Conservation (phyloP, 805 yeast species). For the Ogataea nitratoaversa region DNA sequence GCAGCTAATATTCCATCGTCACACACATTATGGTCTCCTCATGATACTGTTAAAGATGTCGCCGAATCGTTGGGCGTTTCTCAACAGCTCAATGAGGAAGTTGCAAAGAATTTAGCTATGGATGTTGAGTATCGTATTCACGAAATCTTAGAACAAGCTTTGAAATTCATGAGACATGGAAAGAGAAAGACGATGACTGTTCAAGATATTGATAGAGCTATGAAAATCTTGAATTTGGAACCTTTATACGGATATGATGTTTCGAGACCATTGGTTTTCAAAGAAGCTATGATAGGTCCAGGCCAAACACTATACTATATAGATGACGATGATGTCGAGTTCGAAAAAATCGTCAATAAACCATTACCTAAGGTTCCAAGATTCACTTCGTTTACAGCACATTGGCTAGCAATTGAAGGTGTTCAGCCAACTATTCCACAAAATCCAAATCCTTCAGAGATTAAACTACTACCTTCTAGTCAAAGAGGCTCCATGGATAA, state of each 20-base stretch:
- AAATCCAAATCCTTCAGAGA: conserved; percentile 81
- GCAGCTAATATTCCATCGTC: conserved; percentile 55
- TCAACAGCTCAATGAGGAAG: conserved; percentile 73
- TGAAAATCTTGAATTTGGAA: conserved; percentile 84
- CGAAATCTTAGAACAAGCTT: conserved; percentile 92
- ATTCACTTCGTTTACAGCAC: conserved; percentile 87
- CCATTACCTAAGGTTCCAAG: conserved; percentile 96
- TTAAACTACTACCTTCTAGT: conserved; percentile 70
- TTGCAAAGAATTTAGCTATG: conserved; percentile 93
- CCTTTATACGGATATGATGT: conserved; percentile 88
- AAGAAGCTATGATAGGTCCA: conserved; percentile 83
- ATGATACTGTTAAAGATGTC: conserved; percentile 93
- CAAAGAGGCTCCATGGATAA: conserved; percentile 80
- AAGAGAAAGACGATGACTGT: conserved; percentile 80
- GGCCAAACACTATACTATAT: conserved; percentile 92
- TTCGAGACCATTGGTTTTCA: conserved; percentile 65
- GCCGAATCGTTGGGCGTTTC: conserved; percentile 85
- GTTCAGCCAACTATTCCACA: conserved; percentile 98
- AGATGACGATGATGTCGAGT: conserved; percentile 89
- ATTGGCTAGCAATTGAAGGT: conserved; percentile 98
- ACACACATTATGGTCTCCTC: conserved; percentile 95
- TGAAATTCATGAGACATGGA: conserved; percentile 92
- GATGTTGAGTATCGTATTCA: conserved; percentile 97
- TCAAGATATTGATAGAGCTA: conserved; percentile 74
- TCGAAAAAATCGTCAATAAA: conserved; percentile 87